These are phyloP conservation scores for Incumbomyces lentus DNA, from an alignment of 2,329 filamentous ascomycete species.

Conservation along the genomic window DNA sequence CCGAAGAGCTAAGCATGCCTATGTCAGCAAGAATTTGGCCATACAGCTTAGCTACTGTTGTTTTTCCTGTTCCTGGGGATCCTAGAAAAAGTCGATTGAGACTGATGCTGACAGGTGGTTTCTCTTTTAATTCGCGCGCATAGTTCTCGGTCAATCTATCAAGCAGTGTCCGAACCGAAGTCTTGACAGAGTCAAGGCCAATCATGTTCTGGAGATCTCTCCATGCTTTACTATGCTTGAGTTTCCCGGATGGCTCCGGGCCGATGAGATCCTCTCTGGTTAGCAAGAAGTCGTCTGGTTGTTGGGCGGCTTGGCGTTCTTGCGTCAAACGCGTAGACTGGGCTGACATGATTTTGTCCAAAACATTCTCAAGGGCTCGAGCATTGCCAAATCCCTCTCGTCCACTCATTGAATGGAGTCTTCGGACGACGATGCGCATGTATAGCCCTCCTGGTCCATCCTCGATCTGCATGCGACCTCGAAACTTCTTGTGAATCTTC, in stretches of 20 bases:
- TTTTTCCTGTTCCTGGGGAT: conserved; percentile 66
- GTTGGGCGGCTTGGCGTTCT: conserved; percentile 33
- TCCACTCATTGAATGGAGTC: conserved; percentile 53
- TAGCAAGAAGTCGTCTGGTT: conserved; percentile 49
- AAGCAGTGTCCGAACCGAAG: conserved; percentile 48
- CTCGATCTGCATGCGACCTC: conserved; percentile 48
- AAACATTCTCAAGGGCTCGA: conserved; percentile 53
- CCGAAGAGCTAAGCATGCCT: conserved; percentile 56
- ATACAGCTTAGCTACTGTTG: conserved; percentile 63
- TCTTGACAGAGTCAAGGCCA: conserved; percentile 53
- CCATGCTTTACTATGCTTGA: conserved; percentile 48
- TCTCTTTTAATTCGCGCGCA: conserved; percentile 51
- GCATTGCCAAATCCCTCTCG: conserved; percentile 65
- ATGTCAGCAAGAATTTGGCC: conserved; percentile 58
- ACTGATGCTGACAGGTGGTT: conserved; percentile 48
- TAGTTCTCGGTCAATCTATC: conserved; percentile 56
- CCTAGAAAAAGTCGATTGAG: conserved; percentile 63
- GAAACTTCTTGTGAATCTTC: conserved; percentile 46
- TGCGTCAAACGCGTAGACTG: conserved; percentile 48
- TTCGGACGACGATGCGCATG: conserved; percentile 50
- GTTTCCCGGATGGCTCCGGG: conserved; percentile 48
- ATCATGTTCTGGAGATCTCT: conserved; percentile 46
- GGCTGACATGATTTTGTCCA: conserved; percentile 44
- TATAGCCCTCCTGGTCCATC: conserved; percentile 51
- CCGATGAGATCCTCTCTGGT: conserved; percentile 62